Evolutionary conservation across 139 green algal species (phyloP).

Genomic region (Tetradesmus obliquus): DNA sequence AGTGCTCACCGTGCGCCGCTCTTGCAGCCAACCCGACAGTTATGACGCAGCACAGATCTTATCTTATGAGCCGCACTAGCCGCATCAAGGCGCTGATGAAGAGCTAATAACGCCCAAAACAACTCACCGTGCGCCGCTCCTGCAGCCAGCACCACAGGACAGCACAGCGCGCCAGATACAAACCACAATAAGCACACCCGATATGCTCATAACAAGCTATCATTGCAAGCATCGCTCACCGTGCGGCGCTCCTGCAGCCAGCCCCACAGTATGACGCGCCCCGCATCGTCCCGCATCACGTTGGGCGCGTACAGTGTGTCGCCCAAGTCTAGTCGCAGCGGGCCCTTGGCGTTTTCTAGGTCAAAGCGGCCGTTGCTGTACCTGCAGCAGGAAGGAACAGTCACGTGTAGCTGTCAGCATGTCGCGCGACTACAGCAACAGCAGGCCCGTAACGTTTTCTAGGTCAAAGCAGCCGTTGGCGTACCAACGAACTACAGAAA

Average conservation of each 20-base stretch:
- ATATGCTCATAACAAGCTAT: too few relatives aligned
- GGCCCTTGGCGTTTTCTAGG: conserved; percentile 52
- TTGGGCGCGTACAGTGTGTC: conserved; percentile 79
- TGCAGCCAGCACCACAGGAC: not conserved
- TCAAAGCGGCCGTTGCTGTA: conserved; percentile 50
- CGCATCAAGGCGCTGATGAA: too few relatives aligned
- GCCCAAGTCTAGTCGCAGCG: conserved; percentile 69
- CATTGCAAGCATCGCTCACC: too few relatives aligned
- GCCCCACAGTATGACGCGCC: conserved; percentile 82
- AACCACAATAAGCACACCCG: too few relatives aligned
- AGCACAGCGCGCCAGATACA: not conserved
- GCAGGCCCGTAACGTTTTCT: not conserved
- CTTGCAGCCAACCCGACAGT: too few relatives aligned
- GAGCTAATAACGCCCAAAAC: too few relatives aligned
- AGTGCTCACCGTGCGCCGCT: too few relatives aligned
- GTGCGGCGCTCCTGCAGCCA: conserved; percentile 90
- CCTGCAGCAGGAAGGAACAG: not conserved
- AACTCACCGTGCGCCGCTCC: not conserved
- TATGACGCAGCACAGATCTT: too few relatives aligned
- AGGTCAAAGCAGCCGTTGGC: too few relatives aligned
- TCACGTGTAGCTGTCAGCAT: not conserved
- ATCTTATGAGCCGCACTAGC: too few relatives aligned
- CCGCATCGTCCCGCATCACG: conserved; percentile 56
- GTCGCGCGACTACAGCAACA: not conserved
- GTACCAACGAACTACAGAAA: too few relatives aligned